phyloP scores from a whole-genome alignment of 306 rosid genomes.

The Castanospermum australe region DNA sequence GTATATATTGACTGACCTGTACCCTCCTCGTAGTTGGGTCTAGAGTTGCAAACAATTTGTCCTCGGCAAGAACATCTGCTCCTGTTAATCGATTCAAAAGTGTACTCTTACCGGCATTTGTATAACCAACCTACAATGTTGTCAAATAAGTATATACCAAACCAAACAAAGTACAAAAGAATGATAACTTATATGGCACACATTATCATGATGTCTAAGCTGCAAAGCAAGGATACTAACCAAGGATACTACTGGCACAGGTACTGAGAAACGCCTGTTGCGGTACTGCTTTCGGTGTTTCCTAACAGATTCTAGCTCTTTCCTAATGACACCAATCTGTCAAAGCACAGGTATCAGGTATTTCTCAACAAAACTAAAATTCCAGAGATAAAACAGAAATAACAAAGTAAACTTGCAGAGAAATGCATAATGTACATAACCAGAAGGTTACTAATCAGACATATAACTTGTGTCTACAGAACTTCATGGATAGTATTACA shows the following conservation, averaged over 20 bases:
- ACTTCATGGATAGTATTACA: not conserved
- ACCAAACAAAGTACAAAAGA: not conserved
- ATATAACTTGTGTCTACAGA: not conserved
- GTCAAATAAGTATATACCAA: slow-evolving; percentile 19
- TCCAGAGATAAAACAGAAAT: not conserved
- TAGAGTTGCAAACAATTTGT: slow-evolving; percentile 91
- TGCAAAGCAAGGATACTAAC: slow-evolving; percentile 52
- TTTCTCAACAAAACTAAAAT: slow-evolving; percentile 8
- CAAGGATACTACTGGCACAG: slow-evolving; percentile 94
- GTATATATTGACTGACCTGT: slow-evolving; percentile 61
- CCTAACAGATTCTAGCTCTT: slow-evolving; percentile 88
- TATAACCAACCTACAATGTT: slow-evolving; percentile 85
- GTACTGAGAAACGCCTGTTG: slow-evolving; percentile 75
- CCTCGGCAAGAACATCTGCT: slow-evolving; percentile 95
- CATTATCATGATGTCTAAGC: not conserved
- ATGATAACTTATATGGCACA: not conserved
- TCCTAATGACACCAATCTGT: slow-evolving; percentile 77
- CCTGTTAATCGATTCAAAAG: slow-evolving; percentile 91
- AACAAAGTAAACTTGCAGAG: not conserved
- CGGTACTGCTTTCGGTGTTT: slow-evolving; percentile 91
- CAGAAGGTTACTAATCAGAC: slow-evolving; percentile 6
- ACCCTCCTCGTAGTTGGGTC: slow-evolving; percentile 99
- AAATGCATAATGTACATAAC: slow-evolving; percentile 2
- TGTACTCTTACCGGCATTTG: slow-evolving; percentile 98
- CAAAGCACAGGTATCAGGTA: slow-evolving; percentile 31